A percentile compares a stretch with the other conserved stretches of the same genome.
These are phyloP conservation scores for Aspergillus piperis DNA, from an alignment of 2,329 filamentous ascomycete genomes.

Conservation along the genomic window DNA sequence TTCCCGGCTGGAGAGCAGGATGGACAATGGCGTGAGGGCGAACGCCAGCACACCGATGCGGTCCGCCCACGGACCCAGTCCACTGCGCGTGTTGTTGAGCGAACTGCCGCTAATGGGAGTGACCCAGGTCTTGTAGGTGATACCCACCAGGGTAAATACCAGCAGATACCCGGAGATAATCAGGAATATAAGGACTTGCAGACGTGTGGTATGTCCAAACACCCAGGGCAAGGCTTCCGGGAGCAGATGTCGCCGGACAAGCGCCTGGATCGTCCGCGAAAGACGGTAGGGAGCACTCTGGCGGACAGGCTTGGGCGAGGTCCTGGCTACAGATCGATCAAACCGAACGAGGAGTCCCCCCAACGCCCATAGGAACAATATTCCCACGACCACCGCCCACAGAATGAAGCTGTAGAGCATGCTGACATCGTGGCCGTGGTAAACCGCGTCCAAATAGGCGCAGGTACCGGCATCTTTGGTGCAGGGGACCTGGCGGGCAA, in stretches of 20 bases:
- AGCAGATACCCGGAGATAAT: slow-evolving; percentile 63
- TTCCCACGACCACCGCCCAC: slow-evolving; percentile 56
- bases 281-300: slow-evolving; percentile 31
- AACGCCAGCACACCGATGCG: slow-evolving; percentile 71
- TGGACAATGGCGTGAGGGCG: slow-evolving; percentile 69
- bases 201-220: slow-evolving; percentile 68
- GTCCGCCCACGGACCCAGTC: slow-evolving; percentile 68
- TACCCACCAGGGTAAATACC: slow-evolving; percentile 69
- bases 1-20: slow-evolving; percentile 69
- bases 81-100: slow-evolving; percentile 64
- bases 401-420: slow-evolving; percentile 60
- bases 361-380: slow-evolving; percentile 49
- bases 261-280: slow-evolving; percentile 43
- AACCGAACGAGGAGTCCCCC: slow-evolving; percentile 20
- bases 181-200: slow-evolving; percentile 65
- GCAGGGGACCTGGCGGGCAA: slow-evolving; percentile 56
- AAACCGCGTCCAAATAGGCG: slow-evolving; percentile 59
- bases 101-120: slow-evolving; percentile 64
- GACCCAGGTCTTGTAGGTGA: slow-evolving; percentile 68
- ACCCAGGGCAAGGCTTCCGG: slow-evolving; percentile 59
- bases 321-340: slow-evolving; percentile 6
- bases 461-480: slow-evolving; percentile 60
- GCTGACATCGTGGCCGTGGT: slow-evolving; percentile 54
- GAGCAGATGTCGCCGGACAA: slow-evolving; percentile 57
- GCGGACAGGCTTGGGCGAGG: slow-evolving; percentile 26